These are phyloP conservation scores for Dactylellina leptospora DNA, from an alignment of 2,329 filamentous ascomycete species.

Conservation along the genomic window DNA sequence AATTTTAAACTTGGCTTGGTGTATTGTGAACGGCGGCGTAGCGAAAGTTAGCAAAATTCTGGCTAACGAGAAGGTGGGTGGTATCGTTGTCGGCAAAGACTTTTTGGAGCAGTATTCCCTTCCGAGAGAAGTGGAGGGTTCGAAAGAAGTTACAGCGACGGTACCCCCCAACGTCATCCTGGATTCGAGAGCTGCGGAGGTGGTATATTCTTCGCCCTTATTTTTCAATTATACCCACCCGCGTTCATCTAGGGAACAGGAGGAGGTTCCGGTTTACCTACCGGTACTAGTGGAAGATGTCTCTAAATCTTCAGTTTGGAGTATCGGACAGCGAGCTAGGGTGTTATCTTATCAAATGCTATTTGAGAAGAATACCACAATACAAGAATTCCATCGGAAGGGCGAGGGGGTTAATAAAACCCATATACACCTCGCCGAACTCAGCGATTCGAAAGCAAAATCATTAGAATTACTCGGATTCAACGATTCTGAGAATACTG, in stretches of 20 bases:
- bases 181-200: constrained; percentile 33
- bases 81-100: background rate
- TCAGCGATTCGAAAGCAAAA: background rate
- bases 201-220: constrained; percentile 22
- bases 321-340: constrained; percentile 5
- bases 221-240: constrained; percentile 14
- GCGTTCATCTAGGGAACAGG: background rate
- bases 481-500: background rate
- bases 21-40: constrained; percentile 3
- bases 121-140: background rate
- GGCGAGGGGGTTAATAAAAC: constrained; percentile 8
- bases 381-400: constrained; percentile 24
- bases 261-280: constrained; percentile 16
- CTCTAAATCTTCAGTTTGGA: constrained; percentile 25
- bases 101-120: constrained; percentile 35
- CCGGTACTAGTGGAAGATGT: constrained; percentile 32
- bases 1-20: constrained; percentile 31
- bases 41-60: no score
- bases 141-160: background rate
- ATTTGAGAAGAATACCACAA: background rate
- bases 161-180: background rate
- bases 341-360: constrained; percentile 13
- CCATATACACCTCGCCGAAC: background rate
- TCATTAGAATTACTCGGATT: background rate
- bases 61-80: background rate